Percentiles rank a stretch among this genome's conserved stretches.
These are phyloP conservation scores for Clavaria fumosa DNA, from an alignment of 768 basidiomycete species.

Conservation along the genomic window DNA sequence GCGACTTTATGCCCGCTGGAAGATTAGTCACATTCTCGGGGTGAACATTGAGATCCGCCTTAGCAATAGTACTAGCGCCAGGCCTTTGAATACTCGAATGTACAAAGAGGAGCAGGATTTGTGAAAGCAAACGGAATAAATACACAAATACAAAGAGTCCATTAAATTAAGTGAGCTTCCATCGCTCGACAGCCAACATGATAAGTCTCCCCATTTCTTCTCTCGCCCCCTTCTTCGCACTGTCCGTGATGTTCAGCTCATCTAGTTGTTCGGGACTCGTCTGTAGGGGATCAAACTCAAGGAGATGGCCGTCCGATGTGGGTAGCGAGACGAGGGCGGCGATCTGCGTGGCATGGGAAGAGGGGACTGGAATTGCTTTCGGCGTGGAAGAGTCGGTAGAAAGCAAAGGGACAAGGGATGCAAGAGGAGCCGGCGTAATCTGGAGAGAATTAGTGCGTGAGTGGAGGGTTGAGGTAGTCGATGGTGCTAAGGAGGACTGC, in stretches of 20 bases:
- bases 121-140: no score
- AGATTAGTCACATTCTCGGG: conserved; percentile 7
- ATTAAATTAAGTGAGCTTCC: conserved; percentile 45
- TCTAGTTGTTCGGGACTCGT: conserved; percentile 61
- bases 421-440: conserved; percentile 7
- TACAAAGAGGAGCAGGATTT: no score
- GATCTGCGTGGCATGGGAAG: conserved; percentile 22
- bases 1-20: conserved; percentile 28
- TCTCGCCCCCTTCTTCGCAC: conserved; percentile 70
- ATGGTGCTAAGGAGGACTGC: conserved; percentile 30
- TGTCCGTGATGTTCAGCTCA: conserved; percentile 59
- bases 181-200: conserved; percentile 59
- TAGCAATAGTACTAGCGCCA: no score
- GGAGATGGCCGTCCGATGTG: conserved; percentile 63
- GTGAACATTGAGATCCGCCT: no score
- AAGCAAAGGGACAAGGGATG: conserved; percentile 9
- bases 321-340: conserved; percentile 64
- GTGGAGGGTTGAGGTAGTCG: conserved; percentile 23
- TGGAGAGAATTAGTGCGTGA: conserved; percentile 20
- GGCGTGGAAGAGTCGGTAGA: no score
- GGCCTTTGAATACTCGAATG: no score
- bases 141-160: no score
- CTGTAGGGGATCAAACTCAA: conserved; percentile 73
- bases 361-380: conserved; percentile 12
- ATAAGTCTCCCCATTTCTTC: conserved; percentile 62